Conservation (phyloP, 371 early-diverging fungal genomes). For the Thermomucor indicae-seudaticae region DNA sequence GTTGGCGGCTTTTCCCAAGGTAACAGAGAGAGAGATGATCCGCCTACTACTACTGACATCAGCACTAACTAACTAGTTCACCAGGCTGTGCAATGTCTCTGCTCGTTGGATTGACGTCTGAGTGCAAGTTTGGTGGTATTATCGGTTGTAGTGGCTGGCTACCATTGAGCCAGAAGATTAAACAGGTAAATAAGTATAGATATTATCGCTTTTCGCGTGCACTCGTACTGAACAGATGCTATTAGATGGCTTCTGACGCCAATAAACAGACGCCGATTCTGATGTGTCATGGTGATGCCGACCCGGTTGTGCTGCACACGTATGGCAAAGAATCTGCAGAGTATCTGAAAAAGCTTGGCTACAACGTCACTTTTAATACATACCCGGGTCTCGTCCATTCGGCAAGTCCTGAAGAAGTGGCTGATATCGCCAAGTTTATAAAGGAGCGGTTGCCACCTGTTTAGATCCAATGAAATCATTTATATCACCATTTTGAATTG, state of each 20-base stretch:
- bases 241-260: slow-evolving; percentile 58
- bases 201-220: not conserved
- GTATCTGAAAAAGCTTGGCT: slow-evolving; percentile 58
- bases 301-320: slow-evolving; percentile 70
- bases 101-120: slow-evolving; percentile 70
- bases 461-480: no score
- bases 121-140: slow-evolving; percentile 60
- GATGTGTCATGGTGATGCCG: slow-evolving; percentile 85
- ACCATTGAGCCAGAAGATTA: slow-evolving; percentile 53
- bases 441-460: slow-evolving; percentile 10
- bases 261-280: slow-evolving; percentile 80
- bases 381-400: slow-evolving; percentile 83
- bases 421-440: slow-evolving; percentile 71
- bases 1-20: slow-evolving; percentile 97
- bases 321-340: slow-evolving; percentile 72
- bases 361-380: slow-evolving; percentile 69
- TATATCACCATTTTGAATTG: no score
- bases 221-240: not conserved
- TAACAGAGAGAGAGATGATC: slow-evolving; percentile 6
- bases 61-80: not conserved
- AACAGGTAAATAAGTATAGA: not conserved
- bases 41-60: not conserved
- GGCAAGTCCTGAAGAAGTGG: slow-evolving; percentile 68
- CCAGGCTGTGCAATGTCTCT: slow-evolving; percentile 71
- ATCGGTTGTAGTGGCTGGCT: slow-evolving; percentile 82